phyloP scores from a whole-genome alignment of 2,329 filamentous ascomycete genomes.

The Hysterium pulicare region DNA sequence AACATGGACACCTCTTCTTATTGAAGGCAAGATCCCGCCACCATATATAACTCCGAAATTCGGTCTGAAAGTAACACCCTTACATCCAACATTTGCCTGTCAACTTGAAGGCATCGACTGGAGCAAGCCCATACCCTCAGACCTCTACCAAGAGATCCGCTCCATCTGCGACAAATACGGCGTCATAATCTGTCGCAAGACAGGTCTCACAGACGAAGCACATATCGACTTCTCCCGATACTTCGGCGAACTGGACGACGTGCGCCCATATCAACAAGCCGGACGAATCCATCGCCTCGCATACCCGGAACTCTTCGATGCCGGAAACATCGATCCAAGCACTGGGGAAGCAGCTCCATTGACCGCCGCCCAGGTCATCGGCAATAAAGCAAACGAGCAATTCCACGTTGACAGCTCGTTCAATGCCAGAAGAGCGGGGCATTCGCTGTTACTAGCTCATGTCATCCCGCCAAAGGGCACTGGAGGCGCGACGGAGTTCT shows the following conservation, averaged over 20 bases:
- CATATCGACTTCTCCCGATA: slow-evolving; percentile 51
- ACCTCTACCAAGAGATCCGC: slow-evolving; percentile 35
- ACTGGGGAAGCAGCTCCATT: too few relatives aligned
- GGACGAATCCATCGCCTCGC: slow-evolving; percentile 44
- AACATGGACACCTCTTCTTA: too few relatives aligned
- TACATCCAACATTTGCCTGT: slow-evolving; percentile 39
- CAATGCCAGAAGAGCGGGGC: slow-evolving; percentile 12
- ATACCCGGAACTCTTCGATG: slow-evolving; percentile 56
- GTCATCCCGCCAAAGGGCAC: slow-evolving; percentile 11
- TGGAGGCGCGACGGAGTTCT: slow-evolving; percentile 15
- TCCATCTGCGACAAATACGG: slow-evolving; percentile 45
- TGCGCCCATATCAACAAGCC: slow-evolving; percentile 47
- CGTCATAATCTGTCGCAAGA: slow-evolving; percentile 51
- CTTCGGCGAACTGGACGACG: slow-evolving; percentile 57
- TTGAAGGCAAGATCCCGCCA: too few relatives aligned
- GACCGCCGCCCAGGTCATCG: too few relatives aligned
- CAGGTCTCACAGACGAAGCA: slow-evolving; percentile 47
- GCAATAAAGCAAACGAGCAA: slow-evolving; percentile 12
- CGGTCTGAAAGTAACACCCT: slow-evolving; percentile 29
- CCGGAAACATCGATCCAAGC: slow-evolving; percentile 55
- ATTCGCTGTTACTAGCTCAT: slow-evolving; percentile 11
- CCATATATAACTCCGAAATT: too few relatives aligned
- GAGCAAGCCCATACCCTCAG: slow-evolving; percentile 26
- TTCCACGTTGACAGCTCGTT: slow-evolving; percentile 16
- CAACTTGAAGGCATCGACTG: slow-evolving; percentile 40